Conservation (phyloP, 2,329 filamentous ascomycete genomes). For the Fusarium drepaniforme region DNA sequence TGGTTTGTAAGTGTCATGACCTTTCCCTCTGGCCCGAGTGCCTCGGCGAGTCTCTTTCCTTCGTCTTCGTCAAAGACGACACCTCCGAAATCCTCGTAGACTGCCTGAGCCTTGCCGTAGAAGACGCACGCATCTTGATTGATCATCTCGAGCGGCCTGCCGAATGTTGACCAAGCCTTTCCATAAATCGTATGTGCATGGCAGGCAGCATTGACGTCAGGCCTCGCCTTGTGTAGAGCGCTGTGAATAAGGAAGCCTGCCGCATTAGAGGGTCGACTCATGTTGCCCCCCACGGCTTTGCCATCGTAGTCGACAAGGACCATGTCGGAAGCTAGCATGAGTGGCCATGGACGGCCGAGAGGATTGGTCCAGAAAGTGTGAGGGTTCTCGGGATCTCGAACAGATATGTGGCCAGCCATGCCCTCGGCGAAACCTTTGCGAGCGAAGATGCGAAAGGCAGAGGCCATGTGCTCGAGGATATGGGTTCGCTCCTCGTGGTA, state of each 20-base stretch:
- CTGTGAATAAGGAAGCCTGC: not conserved
- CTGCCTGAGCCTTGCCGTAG: not conserved
- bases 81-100: not conserved
- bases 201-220: not conserved
- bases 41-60: not conserved
- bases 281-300: not conserved
- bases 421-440: not conserved
- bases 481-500: not conserved
- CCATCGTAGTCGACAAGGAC: not conserved
- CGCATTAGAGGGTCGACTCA: not conserved
- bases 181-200: not conserved
- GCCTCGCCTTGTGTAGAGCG: not conserved
- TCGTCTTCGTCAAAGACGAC: constrained; percentile 15
- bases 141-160: not conserved
- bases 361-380: not conserved
- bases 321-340: not conserved
- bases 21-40: not conserved
- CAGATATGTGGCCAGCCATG: not conserved
- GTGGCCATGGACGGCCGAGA: not conserved
- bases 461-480: not conserved
- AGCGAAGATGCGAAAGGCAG: not conserved
- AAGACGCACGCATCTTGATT: not conserved
- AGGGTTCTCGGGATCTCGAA: not conserved
- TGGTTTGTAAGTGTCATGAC: not conserved
- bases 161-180: not conserved